Evolutionary conservation across 140 eudicot species (phyloP), one percentile per base, ranked within the genome.

Genomic region (Cichorium intybus): DNA sequence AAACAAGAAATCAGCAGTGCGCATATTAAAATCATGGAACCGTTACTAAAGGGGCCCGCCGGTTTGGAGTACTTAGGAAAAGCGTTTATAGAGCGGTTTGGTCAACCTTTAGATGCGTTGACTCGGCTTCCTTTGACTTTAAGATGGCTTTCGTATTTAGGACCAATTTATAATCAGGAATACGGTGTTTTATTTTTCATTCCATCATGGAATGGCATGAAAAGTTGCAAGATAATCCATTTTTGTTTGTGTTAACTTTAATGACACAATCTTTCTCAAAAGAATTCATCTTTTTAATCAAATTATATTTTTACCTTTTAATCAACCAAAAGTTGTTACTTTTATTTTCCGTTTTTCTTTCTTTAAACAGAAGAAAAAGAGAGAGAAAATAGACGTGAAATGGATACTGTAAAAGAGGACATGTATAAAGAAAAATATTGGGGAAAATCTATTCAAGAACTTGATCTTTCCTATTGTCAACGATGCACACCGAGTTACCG

Each of bases 401-500:
- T 60, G 3, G 93, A 85, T 24, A 79, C 73, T 34, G 79, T 82
- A 56, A 89, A 86, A 82, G 97, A 88, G 74, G 97, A 90, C 41
- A 77, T 75, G 78, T 61, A 56, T 69, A 93, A 83, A 79, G 86
- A 75, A 79, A 87, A 94, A 68, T 89, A 94, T 74, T 84, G 85
- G 86, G 93, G 94, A 17, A 89, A 94, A 71, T 89, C 99, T 53
- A 94, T 94, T 33, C 91, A 89, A 63, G 99, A 94, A 52, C 94
- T 94, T 64, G 99, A 94, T 70, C 95, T 94, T 65, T 73, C 95
- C 23, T 84, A 89, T 34, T 89, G 99, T 74, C 80, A 89, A 71
- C 79, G 87, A 18, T 94, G 99, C 76, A 81, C 97, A 55, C 97
- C 99, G 37, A 94, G 99, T 78, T 94, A 94, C 57, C 86, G 99